Base-by-base conservation (phyloP, 169 alveolate species). In the Plasmodium gallinaceum region DNA sequence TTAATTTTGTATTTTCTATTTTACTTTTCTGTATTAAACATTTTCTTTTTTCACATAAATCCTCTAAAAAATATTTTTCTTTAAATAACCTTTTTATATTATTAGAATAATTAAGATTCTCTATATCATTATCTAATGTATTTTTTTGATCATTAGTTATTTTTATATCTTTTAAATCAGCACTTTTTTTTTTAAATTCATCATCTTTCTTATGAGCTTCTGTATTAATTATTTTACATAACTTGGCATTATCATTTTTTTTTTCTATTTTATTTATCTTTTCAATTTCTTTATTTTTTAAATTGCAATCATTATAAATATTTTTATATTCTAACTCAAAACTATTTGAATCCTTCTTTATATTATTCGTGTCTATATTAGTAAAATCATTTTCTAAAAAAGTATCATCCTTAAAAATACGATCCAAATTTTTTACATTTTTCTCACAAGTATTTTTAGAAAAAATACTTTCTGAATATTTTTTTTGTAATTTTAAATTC, bases 31-130 rank as follows among this genome's bases (percentile, higher is more conserved):
- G 85, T 60, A 85, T 12, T 20, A 60, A 12, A 18, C 54, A 26
- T 72, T 71, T 85, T 70, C 92, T 18, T 72, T 85, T 85, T 85
- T 85, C 92, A 85, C 92, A 85, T 65, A 85, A 58, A 42, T 85
- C 92, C 26, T 69, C 75, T 9, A 85, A 58, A 39, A 70, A 69
- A 24, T 58, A 39, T 16, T 69, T 85, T 46, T 85, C 92, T 42
- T 54, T 43, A 70, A 58, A 85, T 46, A 85, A 62, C 20, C 74
- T 62, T 43, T 69, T 70, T 10, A 85, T 43, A 45, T 85, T 74
- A 60, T 85, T 69, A 1, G 71, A 22, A 71, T 85, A 58, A 14
- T 45, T 57, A 45, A 60, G 69, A 7, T 7, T 71, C 48, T 70
- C 46, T 37, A 16, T 58, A 20, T 58, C 45, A 26, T 70, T 60